Evolutionary conservation across 1,284 basidiomycete species (phyloP).

Genomic region (Apiotrichum porosum): DNA sequence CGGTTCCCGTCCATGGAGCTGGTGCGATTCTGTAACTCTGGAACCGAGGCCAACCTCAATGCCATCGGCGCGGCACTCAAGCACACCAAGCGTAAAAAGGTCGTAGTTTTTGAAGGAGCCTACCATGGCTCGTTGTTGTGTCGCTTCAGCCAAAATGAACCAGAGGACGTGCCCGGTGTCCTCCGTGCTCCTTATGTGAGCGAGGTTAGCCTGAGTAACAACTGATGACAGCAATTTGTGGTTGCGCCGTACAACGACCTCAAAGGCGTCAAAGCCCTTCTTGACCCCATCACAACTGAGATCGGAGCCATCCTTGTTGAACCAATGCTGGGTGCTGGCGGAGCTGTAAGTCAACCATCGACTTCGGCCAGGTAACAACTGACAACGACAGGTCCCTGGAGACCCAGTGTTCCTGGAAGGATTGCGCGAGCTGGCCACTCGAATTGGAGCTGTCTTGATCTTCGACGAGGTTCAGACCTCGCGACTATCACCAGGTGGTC

Average conservation of each 20-base stretch:
- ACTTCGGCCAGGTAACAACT: neutral
- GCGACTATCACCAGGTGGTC: constrained; percentile 17
- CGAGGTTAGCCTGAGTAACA: neutral
- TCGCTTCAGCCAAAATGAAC: constrained; percentile 13
- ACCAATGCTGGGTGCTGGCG: constrained; percentile 51
- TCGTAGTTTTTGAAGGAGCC: constrained; percentile 28
- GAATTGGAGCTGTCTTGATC: constrained; percentile 52
- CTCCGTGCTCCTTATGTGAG: constrained; percentile 21
- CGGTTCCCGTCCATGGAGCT: constrained; percentile 30
- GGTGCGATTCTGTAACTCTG: constrained; percentile 47
- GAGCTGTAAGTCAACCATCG: constrained; percentile 21
- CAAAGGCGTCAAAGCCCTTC: constrained; percentile 28
- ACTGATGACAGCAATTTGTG: constrained; percentile 19
- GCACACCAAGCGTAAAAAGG: constrained; percentile 24
- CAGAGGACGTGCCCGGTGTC: constrained; percentile 5
- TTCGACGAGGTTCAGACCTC: constrained; percentile 53
- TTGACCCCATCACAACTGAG: constrained; percentile 36
- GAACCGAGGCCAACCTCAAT: constrained; percentile 50
- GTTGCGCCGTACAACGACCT: constrained; percentile 47
- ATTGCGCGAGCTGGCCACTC: constrained; percentile 48
- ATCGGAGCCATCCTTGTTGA: constrained; percentile 53
- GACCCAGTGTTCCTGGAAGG: constrained; percentile 48
- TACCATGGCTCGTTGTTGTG: constrained; percentile 31
- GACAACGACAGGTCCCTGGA: constrained; percentile 17
- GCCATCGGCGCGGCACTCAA: constrained; percentile 53